These are phyloP conservation scores for Tympanopsis confertula DNA, from an alignment of 2,329 filamentous ascomycete species.

Conservation along the genomic window DNA sequence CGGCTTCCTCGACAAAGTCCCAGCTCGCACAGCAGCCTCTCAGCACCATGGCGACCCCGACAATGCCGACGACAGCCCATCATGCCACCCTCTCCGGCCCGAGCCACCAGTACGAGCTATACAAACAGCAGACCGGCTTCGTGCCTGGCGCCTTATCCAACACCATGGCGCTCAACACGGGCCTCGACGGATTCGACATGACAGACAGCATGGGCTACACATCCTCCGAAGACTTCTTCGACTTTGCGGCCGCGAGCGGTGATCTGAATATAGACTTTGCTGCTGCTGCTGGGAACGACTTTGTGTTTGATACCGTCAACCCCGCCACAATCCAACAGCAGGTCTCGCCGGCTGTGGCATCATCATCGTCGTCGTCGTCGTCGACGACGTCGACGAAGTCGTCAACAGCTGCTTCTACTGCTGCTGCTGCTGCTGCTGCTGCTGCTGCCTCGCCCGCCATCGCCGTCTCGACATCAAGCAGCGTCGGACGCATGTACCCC, in stretches of 20 bases:
- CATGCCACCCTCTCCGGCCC: constrained; percentile 45
- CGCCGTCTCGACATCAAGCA: no score
- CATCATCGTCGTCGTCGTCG: no score
- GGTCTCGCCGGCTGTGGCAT: neutral
- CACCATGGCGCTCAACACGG: constrained; percentile 37
- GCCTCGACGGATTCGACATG: constrained; percentile 37
- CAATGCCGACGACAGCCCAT: neutral
- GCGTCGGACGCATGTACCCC: constrained; percentile 38
- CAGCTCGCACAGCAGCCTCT: neutral
- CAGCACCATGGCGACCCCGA: neutral
- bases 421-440: no score
- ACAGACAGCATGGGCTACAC: constrained; percentile 34
- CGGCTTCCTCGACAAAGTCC: neutral
- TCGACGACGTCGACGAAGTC: no score
- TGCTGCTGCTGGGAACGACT: neutral
- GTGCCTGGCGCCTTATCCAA: constrained; percentile 46
- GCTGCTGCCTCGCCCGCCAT: no score
- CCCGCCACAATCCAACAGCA: neutral
- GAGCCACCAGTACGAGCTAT: constrained; percentile 57
- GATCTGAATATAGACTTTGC: no score
- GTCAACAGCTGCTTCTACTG: no score
- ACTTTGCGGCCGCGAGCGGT: neutral
- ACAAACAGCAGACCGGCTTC: constrained; percentile 57
- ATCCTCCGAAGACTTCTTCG: neutral
- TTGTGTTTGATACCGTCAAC: neutral